Evolutionary conservation across 805 yeast species (phyloP).

Genomic region (Zygosaccharomyces gambellarensis): DNA sequence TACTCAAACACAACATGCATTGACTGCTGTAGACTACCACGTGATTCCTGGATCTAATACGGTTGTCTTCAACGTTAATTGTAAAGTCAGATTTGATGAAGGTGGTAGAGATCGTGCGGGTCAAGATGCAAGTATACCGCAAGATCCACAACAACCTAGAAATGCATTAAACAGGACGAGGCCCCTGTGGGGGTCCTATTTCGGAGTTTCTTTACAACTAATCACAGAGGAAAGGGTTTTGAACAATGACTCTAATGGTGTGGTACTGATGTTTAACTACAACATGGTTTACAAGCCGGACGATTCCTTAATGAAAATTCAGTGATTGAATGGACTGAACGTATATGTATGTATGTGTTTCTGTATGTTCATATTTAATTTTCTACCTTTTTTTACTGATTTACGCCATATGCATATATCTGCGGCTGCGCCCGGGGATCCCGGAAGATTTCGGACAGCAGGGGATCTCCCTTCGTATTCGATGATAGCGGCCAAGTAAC

Average conservation of each 20-base stretch:
- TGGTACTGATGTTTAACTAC: conserved; percentile 58
- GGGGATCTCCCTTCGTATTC: background rate
- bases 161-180: conserved; percentile 34
- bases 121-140: conserved; percentile 50
- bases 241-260: conserved; percentile 32
- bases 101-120: conserved; percentile 64
- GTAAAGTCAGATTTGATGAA: conserved; percentile 72
- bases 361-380: background rate
- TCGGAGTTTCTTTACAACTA: conserved; percentile 57
- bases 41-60: conserved; percentile 60
- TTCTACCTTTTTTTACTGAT: background rate
- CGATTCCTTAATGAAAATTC: conserved; percentile 37
- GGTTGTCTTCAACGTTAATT: conserved; percentile 44
- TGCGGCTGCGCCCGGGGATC: background rate
- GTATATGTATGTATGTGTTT: background rate
- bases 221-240: conserved; percentile 49
- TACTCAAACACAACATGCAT: conserved; percentile 52
- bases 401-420: background rate
- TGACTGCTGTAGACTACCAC: conserved; percentile 64
- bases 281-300: conserved; percentile 61
- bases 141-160: conserved; percentile 11
- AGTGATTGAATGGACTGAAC: background rate
- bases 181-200: conserved; percentile 64
- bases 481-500: background rate
- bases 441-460: background rate